Evolutionary conservation across 805 yeast species (phyloP), one percentile per base, ranked within the genome.

Genomic region (Sugiyamaella valdiviana): DNA sequence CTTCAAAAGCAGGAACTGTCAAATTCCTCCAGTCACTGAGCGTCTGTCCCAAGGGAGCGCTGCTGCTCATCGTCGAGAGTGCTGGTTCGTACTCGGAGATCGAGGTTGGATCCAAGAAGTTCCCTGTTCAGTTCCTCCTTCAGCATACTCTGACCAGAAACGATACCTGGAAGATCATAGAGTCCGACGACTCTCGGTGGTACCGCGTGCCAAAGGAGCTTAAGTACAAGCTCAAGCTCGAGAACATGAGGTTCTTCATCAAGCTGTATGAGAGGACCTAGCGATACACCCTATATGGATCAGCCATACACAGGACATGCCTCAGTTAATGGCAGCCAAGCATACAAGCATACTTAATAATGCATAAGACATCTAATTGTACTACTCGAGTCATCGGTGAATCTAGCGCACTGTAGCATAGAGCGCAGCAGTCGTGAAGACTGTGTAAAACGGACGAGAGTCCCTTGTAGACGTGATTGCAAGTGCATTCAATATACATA

Each of bases 61-160:
- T 76, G 23, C 64, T 88, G 32, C 69, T 89, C 40, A 78, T 88
- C 20, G 78, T 86, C 1, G 96, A 88, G 59, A 83, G 93, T 66
- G 96, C 96, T 0, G 96, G 96, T 0, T 84, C 95, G 7, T 88
- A 82, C 64, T 85, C 95, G 1, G 82, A 86, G 57, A 84, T 88
- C 36, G 74, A 79, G 2, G 75, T 88, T 39, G 95, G 95, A 2
- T 64, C 78, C 24, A 87, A 83, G 62, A 76, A 71, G 55, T 88
- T 88, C 68, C 96, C 96, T 0, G 82, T 88, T 2, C 89, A 86
- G 55, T 86, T 83, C 57, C 70, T 88, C 36, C 71, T 89, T 9
- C 95, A 88, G 59, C 85, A 83, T 35, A 72, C 86, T 1, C 66
- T 88, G 29, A 71, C 80, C 21, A 85, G 86, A 1, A 66, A 51